Evolutionary conservation across 2,329 filamentous ascomycete species (phyloP), one percentile per base, ranked within the genome.

Genomic region (Aspergillus terreus): DNA sequence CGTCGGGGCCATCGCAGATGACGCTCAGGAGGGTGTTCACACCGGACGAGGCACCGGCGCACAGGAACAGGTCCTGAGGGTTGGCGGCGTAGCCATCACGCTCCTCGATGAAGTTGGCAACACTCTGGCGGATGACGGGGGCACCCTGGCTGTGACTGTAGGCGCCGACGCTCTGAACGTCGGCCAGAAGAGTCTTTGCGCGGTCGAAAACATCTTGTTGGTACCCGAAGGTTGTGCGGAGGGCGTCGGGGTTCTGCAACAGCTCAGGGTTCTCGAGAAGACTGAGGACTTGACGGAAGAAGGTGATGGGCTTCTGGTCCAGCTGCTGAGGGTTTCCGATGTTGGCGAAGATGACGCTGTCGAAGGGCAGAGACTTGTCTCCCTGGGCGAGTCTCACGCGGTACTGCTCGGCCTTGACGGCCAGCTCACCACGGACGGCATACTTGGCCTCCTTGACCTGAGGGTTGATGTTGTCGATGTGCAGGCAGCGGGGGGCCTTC

Each of bases 271-370:
- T 92, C 79, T 99, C 94, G 53, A 97, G 75, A 56, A 99, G 73
- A 75, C 90, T 95, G 65, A 94, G 82, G 25, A 99, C 94, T 77
- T 99, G 92, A 63, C 94, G 86, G 84, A 99, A 96, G 81, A 96
- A 99, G 62, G 94, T 99, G 66, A 99, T 92, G 66, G 94, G 94
- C 80, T 97, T 95, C 81, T 99, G 94, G 76, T 96, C 94, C 57
- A 99, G 84, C 76, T 99, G 94, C 76, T 99, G 94, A 4, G 94
- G 94, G 78, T 99, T 99, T 68, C 94, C 94, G 67, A 99, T 99
- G 77, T 99, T 99, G 75, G 94, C 94, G 57, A 89, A 92, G 76
- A 99, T 92, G 73, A 99, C 86, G 54, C 90, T 82, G 64, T 89
- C 80, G 73, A 99, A 99, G 45, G 94, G 92, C 46, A 97, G 80